Evolutionary conservation across 257 asterid species (phyloP).

Genomic region (Phtheirospermum japonicum): DNA sequence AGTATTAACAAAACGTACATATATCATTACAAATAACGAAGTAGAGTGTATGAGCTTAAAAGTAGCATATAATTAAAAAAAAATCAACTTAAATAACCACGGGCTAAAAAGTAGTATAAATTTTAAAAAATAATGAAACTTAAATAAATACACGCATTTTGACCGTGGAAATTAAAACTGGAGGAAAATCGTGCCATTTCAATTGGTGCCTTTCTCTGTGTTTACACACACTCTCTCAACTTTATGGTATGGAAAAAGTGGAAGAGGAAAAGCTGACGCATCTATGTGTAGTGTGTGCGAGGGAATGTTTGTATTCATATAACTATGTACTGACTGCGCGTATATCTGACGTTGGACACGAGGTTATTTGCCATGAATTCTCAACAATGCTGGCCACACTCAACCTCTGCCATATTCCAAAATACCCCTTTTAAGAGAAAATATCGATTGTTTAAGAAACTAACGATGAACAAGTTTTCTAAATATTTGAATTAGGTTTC

Average conservation of each 20-base stretch:
- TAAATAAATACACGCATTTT: too few relatives aligned
- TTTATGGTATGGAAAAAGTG: constrained; percentile 11
- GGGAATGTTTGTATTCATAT: background rate
- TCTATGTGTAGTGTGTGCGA: background rate
- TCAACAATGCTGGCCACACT: constrained; percentile 30
- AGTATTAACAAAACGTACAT: too few relatives aligned
- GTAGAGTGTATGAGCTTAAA: too few relatives aligned
- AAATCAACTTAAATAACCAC: too few relatives aligned
- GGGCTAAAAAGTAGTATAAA: too few relatives aligned
- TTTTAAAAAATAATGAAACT: too few relatives aligned
- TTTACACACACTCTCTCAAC: constrained; percentile 4
- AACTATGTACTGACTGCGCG: background rate
- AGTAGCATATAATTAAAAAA: too few relatives aligned
- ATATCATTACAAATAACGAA: too few relatives aligned
- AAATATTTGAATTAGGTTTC: constrained; percentile 31
- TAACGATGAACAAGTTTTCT: constrained; percentile 19
- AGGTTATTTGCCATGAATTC: constrained; percentile 27
- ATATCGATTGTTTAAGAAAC: too few relatives aligned
- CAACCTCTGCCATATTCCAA: constrained; percentile 29
- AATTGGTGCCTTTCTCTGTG: background rate
- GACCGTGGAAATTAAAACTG: too few relatives aligned
- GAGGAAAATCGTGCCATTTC: constrained; percentile 27
- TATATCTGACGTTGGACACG: constrained; percentile 13
- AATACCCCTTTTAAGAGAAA: constrained; percentile 17
- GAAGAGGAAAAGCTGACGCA: too few relatives aligned